Conservation (phyloP, 2,329 filamentous ascomycete genomes). For the Massarina eburnea region DNA sequence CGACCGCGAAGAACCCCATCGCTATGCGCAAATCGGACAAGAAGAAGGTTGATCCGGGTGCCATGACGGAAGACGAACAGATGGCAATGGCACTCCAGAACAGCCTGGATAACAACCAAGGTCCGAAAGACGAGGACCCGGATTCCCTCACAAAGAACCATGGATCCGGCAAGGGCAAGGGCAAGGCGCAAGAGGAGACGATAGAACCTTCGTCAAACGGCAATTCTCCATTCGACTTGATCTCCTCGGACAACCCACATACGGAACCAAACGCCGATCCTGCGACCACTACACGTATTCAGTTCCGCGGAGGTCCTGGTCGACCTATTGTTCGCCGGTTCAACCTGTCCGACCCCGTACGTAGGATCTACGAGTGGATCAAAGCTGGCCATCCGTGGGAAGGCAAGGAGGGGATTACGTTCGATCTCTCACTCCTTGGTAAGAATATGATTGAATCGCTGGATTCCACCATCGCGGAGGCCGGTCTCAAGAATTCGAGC, state of each 20-base stretch:
- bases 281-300: conserved; percentile 78
- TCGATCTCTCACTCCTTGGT: conserved; percentile 87
- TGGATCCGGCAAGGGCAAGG: conserved; percentile 57
- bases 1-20: conserved; percentile 90
- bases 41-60: conserved; percentile 73
- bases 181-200: conserved; percentile 23
- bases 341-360: conserved; percentile 71
- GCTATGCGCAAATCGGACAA: conserved; percentile 73
- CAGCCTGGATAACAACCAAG: conserved; percentile 66
- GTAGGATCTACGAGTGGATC: conserved; percentile 91
- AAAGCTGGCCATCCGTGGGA: conserved; percentile 81
- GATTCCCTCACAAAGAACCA: conserved; percentile 79
- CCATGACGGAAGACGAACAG: conserved; percentile 98
- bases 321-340: conserved; percentile 87
- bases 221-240: conserved; percentile 63
- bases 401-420: conserved; percentile 74
- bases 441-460: conserved; percentile 79
- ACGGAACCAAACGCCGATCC: conserved; percentile 72
- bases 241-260: conserved; percentile 73
- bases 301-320: conserved; percentile 74
- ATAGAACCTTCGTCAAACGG: conserved; percentile 37
- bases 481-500: conserved; percentile 86
- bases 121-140: conserved; percentile 70
- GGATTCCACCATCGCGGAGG: conserved; percentile 74
- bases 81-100: conserved; percentile 90